Percentiles rank a stretch among this genome's conserved stretches.
phyloP scores from a whole-genome alignment of 257 asterid genomes.

The Buddleja alternifolia region DNA sequence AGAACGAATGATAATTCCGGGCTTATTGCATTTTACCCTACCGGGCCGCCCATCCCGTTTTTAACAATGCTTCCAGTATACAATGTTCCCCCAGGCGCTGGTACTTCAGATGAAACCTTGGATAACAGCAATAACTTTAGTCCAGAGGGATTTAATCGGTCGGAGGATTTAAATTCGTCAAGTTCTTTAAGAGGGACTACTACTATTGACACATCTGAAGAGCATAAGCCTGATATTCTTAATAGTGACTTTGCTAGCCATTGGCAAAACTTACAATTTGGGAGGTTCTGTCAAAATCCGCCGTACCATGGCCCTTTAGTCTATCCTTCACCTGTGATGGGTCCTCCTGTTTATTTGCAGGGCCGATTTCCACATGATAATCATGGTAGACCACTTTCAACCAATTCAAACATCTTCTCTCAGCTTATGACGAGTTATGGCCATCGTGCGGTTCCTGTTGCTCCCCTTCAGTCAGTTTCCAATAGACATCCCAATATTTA shows the following conservation, averaged over 20 bases:
- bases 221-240: conserved; percentile 60
- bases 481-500: conserved; percentile 55
- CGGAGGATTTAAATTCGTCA: conserved; percentile 46
- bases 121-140: conserved; percentile 45
- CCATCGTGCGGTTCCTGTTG: conserved; percentile 51
- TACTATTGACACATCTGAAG: conserved; percentile 39
- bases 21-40: conserved; percentile 60
- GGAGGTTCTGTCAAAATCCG: conserved; percentile 67
- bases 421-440: conserved; percentile 59
- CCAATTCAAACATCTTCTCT: conserved; percentile 45
- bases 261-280: conserved; percentile 69
- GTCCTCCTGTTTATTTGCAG: conserved; percentile 63
- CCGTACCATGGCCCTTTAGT: conserved; percentile 41
- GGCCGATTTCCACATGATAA: conserved; percentile 64
- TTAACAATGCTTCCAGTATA: conserved; percentile 67
- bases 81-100: conserved; percentile 49
- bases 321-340: conserved; percentile 59
- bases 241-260: conserved; percentile 75
- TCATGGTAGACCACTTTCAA: conserved; percentile 58
- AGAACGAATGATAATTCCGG: conserved; percentile 56
- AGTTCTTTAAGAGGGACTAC: conserved; percentile 42
- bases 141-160: conserved; percentile 47
- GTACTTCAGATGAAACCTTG: conserved; percentile 46
- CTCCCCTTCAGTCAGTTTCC: conserved; percentile 57
- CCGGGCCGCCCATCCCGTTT: conserved; percentile 79